A percentile compares a stretch with the other conserved stretches of the same genome.
Evolutionary conservation across 306 rosid genomes (phyloP).

Genomic region (Heteromeles arbutifolia): DNA sequence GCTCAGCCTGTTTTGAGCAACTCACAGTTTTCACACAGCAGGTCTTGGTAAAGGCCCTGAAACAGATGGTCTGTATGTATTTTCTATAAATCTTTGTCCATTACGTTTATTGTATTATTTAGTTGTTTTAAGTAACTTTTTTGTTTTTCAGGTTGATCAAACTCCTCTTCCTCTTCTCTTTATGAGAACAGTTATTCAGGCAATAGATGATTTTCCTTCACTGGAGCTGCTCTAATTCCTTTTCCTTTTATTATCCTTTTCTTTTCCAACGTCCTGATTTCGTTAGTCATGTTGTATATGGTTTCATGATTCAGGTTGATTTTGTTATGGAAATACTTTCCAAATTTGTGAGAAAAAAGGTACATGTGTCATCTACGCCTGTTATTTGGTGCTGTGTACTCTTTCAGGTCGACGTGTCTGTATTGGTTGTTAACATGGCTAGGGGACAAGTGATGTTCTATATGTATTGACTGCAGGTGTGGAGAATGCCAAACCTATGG

Average conservation of each 20-base stretch:
- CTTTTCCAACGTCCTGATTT: neutral
- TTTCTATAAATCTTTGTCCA: neutral
- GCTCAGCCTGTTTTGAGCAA: constrained; percentile 98
- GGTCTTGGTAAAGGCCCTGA: constrained; percentile 94
- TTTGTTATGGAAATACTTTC: constrained; percentile 98
- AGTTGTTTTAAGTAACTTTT: constrained; percentile 3
- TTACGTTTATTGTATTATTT: neutral
- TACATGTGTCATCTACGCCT: constrained; percentile 11
- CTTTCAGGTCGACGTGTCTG: neutral
- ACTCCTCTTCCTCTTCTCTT: constrained; percentile 93
- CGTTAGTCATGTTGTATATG: neutral
- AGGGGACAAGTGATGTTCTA: constrained; percentile 20
- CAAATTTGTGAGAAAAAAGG: constrained; percentile 89
- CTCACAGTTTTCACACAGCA: constrained; percentile 97
- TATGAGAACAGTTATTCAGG: constrained; percentile 98
- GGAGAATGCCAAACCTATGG: constrained; percentile 98
- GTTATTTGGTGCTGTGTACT: neutral
- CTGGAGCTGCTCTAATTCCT: constrained; percentile 34
- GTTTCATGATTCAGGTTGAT: constrained; percentile 67
- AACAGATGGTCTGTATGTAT: constrained; percentile 61
- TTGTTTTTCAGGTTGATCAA: constrained; percentile 73
- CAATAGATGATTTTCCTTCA: constrained; percentile 93
- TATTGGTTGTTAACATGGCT: neutral
- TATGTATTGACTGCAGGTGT: constrained; percentile 53
- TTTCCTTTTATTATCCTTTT: neutral